Conservation (phyloP, 495 filamentous ascomycete species). For the Trichoderma reesei region DNA sequence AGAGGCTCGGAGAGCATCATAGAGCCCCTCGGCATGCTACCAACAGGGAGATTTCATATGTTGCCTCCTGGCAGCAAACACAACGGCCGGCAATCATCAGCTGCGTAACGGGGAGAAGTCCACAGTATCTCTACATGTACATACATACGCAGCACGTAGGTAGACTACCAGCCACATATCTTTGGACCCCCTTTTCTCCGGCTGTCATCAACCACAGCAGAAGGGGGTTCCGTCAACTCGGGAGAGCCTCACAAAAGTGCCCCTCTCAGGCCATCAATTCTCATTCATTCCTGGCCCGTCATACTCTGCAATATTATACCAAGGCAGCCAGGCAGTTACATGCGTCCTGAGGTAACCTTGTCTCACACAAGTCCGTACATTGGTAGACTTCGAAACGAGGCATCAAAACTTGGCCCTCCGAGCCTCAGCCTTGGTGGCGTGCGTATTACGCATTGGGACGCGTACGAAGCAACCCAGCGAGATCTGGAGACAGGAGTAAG, state of each 20-base stretch:
- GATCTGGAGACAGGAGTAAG: too few species aligned
- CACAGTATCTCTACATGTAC: not conserved
- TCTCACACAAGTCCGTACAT: too few species aligned
- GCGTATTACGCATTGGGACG: constrained; percentile 2
- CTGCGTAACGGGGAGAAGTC: not conserved
- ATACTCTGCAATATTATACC: not conserved
- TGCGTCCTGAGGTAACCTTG: too few species aligned
- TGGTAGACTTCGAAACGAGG: not conserved
- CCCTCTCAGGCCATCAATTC: not conserved
- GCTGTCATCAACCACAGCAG: not conserved
- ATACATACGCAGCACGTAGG: too few species aligned
- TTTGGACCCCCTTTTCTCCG: not conserved
- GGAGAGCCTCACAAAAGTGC: constrained; percentile 7
- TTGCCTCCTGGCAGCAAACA: not conserved
- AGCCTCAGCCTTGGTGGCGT: constrained; percentile 2
- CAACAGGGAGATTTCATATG: not conserved
- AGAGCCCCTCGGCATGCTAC: not conserved
- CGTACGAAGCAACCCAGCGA: not conserved
- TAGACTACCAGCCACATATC: not conserved
- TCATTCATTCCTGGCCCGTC: not conserved
- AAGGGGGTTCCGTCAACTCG: not conserved
- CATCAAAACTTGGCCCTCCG: not conserved
- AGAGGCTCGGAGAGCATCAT: not conserved
- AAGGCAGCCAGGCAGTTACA: not conserved
- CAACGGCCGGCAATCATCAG: not conserved